Evolutionary conservation across 441 rosid species (phyloP), one percentile per base, ranked within the genome.

Genomic region (Gossypium schwendimanii): DNA sequence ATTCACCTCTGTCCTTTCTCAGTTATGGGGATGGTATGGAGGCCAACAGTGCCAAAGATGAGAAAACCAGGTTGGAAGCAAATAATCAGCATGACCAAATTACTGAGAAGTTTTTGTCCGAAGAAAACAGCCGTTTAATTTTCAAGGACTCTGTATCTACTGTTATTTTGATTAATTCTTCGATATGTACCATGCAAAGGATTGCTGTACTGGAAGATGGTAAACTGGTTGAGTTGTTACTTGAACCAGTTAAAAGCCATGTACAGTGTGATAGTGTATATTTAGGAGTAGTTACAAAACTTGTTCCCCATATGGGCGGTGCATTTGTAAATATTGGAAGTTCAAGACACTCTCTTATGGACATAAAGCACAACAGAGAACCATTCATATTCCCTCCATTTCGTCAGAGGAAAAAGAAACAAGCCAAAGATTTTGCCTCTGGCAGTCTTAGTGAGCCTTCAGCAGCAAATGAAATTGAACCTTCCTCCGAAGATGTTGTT

Each of bases 241-340:
- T 92, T 74, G 96, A 94, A 82, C 99, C 99, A 61, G 97, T 92
- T 69, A 92, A 94, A 84, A 87, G 81, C 73, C 84, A 86, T 52
- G 99, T 92, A 69, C 96, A 84, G 82, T 90, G 94, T 84, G 97
- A 92, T 81, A 94, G 89, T 82, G 90, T 94, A 69, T 94, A 94
- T 81, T 80, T 94, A 58, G 97, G 99, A 21, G 87, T 89, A 47
- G 84, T 94, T 63, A 80, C 90, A 64, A 92, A 91, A 83, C 88
- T 87, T 77, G 97, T 88, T 36, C 99, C 99, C 11, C 87, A 89
- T 77, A 91, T 94, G 99, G 96, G 96, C 62, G 98, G 98, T 80
- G 98, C 98, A 65, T 92, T 94, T 92, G 96, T 94, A 71, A 88
- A 91, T 73, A 91, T 94, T 59, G 97, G 97, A 73, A 85, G 82